Conservation (phyloP, 352 stramenopile genomes). For the Globisporangium irregulare region DNA sequence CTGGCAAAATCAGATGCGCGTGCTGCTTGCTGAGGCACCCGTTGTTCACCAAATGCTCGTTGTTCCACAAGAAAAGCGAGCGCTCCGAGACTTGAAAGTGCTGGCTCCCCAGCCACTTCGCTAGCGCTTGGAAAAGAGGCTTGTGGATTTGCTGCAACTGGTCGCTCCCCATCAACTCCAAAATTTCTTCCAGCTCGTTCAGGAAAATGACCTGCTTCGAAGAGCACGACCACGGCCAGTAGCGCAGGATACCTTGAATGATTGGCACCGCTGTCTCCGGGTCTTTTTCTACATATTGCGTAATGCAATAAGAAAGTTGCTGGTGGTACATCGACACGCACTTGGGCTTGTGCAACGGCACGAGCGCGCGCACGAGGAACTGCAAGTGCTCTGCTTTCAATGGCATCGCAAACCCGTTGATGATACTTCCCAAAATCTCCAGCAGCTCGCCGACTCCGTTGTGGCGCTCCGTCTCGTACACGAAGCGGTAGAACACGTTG, state of each 20-base stretch:
- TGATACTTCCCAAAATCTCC: slow-evolving; percentile 97
- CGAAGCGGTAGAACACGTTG: slow-evolving; percentile 98
- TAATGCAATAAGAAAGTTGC: slow-evolving; percentile 99
- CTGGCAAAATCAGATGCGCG: slow-evolving; percentile 90
- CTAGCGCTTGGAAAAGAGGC: slow-evolving; percentile 72
- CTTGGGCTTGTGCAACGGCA: slow-evolving; percentile 98
- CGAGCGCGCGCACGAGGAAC: slow-evolving; percentile 94
- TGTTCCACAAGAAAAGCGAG: slow-evolving; percentile 99
- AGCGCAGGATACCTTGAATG: slow-evolving; percentile 93
- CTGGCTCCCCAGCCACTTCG: slow-evolving; percentile 91
- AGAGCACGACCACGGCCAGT: slow-evolving; percentile 93
- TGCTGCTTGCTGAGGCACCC: slow-evolving; percentile 93
- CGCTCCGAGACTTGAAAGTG: slow-evolving; percentile 97
- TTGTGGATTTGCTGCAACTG: slow-evolving; percentile 78
- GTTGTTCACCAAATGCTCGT: slow-evolving; percentile 96
- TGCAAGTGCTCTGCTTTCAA: slow-evolving; percentile 97
- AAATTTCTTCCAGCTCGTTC: slow-evolving; percentile 98
- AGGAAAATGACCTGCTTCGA: slow-evolving; percentile 97
- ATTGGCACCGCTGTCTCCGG: slow-evolving; percentile 95
- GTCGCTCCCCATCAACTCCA: slow-evolving; percentile 93
- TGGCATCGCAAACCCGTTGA: slow-evolving; percentile 99
- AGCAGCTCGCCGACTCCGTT: slow-evolving; percentile 97
- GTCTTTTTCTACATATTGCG: slow-evolving; percentile 99
- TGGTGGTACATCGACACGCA: slow-evolving; percentile 97
- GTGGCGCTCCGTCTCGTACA: slow-evolving; percentile 97